Conservation (phyloP, 176 grass and related monocot species). For the Lolium rigidum region DNA sequence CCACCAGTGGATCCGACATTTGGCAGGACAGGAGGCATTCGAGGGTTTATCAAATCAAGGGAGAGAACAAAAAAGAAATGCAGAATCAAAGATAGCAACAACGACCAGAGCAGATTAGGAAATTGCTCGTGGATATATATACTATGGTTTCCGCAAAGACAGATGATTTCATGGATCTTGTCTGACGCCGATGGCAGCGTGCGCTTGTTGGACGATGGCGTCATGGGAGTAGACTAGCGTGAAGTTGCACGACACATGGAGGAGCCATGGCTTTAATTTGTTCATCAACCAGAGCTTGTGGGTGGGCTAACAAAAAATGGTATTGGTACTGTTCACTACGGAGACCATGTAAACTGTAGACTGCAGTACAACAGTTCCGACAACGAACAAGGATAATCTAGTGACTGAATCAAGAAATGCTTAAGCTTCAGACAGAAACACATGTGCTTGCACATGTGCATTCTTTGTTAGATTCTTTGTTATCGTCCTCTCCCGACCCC, state of each 20-base stretch:
- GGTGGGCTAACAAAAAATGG: not conserved
- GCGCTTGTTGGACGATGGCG: slow-evolving; percentile 18
- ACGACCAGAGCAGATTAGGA: slow-evolving; percentile 13
- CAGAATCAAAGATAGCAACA: not conserved
- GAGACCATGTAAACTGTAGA: slow-evolving; percentile 5
- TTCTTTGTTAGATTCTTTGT: too few relatives aligned
- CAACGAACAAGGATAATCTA: not conserved
- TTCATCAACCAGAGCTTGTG: not conserved
- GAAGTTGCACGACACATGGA: slow-evolving; percentile 40
- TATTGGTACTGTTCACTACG: not conserved
- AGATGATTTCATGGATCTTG: slow-evolving; percentile 30
- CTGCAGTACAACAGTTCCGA: not conserved
- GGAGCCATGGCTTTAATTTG: not conserved
- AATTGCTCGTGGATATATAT: slow-evolving; percentile 21
- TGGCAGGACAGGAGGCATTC: slow-evolving; percentile 36
- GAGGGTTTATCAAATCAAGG: not conserved
- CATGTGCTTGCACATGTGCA: too few relatives aligned
- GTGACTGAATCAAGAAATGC: not conserved
- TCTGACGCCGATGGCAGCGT: slow-evolving; percentile 30
- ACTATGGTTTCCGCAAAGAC: not conserved
- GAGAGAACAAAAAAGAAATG: too few relatives aligned
- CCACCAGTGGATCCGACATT: not conserved
- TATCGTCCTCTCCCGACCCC: too few relatives aligned
- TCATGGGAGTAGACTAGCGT: slow-evolving; percentile 23
- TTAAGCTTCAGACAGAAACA: not conserved